These are phyloP conservation scores for Noccaea bulbosa DNA, from an alignment of 345 rosid species.

Conservation along the genomic window DNA sequence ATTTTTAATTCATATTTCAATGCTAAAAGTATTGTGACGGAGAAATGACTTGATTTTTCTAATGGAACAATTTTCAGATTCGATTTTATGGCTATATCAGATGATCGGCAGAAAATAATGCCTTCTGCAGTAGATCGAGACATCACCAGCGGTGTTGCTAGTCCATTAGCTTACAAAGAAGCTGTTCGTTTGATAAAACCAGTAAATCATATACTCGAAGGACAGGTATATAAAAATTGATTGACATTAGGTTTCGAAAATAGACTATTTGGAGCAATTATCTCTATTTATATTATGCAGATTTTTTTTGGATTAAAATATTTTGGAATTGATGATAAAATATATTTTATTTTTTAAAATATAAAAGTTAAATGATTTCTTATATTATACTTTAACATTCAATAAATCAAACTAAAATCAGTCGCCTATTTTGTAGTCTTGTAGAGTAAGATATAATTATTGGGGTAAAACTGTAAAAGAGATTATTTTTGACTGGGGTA, in stretches of 20 bases:
- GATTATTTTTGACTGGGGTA: not conserved
- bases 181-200: slow-evolving; percentile 83
- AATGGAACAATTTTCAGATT: not conserved
- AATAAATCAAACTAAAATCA: too few species aligned
- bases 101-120: slow-evolving; percentile 68
- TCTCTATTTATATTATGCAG: too few species aligned
- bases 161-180: slow-evolving; percentile 68
- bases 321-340: too few species aligned
- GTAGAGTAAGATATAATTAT: too few species aligned
- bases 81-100: slow-evolving; percentile 67
- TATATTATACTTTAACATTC: too few species aligned
- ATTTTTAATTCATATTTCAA: not conserved
- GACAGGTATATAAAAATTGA: slow-evolving; percentile 62
- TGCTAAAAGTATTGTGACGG: not conserved
- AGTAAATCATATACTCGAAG: slow-evolving; percentile 48
- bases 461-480: too few species aligned
- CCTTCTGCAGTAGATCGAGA: slow-evolving; percentile 55
- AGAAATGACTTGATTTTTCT: not conserved
- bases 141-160: slow-evolving; percentile 26
- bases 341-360: too few species aligned
- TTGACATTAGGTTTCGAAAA: too few species aligned
- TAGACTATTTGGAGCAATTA: too few species aligned
- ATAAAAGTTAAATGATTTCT: too few species aligned
- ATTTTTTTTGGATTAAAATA: too few species aligned
- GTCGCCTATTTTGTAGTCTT: too few species aligned